These are phyloP conservation scores for Fusarium devonianum DNA, from an alignment of 2,329 filamentous ascomycete genomes.

Conservation along the genomic window DNA sequence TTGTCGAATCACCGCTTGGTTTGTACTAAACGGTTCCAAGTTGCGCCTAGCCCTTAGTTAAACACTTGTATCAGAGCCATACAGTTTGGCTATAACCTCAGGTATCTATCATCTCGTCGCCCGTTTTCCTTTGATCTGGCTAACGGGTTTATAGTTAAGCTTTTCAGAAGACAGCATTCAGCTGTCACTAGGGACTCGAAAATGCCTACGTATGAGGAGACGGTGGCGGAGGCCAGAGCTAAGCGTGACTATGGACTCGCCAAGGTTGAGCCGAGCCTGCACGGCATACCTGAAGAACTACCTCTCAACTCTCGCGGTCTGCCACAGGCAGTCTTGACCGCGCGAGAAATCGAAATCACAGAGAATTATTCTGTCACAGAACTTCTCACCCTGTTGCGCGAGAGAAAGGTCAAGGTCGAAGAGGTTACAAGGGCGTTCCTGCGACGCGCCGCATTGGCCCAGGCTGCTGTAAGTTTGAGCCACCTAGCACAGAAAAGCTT, in stretches of 20 bases:
- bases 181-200: too few relatives aligned
- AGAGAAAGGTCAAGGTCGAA: constrained; percentile 36
- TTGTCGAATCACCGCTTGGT: too few relatives aligned
- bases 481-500: too few relatives aligned
- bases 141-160: too few relatives aligned
- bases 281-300: constrained; percentile 33
- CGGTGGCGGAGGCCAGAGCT: constrained; percentile 14
- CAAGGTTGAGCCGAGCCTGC: constrained; percentile 39
- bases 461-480: constrained; percentile 31
- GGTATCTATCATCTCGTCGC: too few relatives aligned
- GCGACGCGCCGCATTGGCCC: constrained; percentile 38
- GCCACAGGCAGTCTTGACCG: constrained; percentile 33
- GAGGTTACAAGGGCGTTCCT: constrained; percentile 41
- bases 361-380: constrained; percentile 38
- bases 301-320: constrained; percentile 37
- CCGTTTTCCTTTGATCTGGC: too few relatives aligned
- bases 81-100: too few relatives aligned
- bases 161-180: too few relatives aligned
- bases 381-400: constrained; percentile 29
- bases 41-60: too few relatives aligned
- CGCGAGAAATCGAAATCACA: constrained; percentile 41
- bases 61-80: too few relatives aligned
- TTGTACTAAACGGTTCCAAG: too few relatives aligned
- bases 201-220: constrained; percentile 24
- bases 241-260: constrained; percentile 35